Conservation (phyloP, 2,329 filamentous ascomycete species). For the Pseudomassariella vexata region DNA sequence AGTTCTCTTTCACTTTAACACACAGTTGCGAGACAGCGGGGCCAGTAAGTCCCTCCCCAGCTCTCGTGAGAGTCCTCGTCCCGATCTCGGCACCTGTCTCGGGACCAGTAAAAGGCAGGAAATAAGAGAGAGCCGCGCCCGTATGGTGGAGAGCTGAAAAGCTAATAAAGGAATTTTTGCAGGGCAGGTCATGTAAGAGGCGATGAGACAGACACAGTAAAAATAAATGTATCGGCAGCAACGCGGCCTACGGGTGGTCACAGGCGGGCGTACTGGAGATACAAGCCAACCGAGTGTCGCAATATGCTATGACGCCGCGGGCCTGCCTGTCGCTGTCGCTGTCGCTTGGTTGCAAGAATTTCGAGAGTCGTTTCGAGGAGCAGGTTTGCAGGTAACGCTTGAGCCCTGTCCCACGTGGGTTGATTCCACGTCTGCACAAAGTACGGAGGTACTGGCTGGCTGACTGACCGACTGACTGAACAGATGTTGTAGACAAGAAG, state of each 20-base stretch:
- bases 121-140: conserved; percentile 5
- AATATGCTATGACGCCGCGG: conserved; percentile 4
- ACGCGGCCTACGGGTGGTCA: conserved; percentile 3
- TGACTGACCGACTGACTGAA: too few species aligned
- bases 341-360: too few species aligned
- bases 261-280: too few species aligned
- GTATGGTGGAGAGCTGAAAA: not conserved
- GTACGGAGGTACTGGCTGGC: too few species aligned
- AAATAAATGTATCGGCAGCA: conserved; percentile 2
- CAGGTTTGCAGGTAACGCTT: too few species aligned
- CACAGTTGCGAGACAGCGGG: conserved; percentile 18
- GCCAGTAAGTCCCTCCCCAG: conserved; percentile 12
- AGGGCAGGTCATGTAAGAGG: too few species aligned
- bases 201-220: too few species aligned
- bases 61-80: conserved; percentile 8
- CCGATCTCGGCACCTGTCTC: conserved; percentile 13
- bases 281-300: conserved; percentile 4
- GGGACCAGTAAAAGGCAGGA: conserved; percentile 9
- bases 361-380: conserved; percentile 3
- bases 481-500: too few species aligned
- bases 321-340: too few species aligned
- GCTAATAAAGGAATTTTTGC: too few species aligned
- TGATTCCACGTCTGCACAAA: too few species aligned
- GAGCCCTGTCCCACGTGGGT: too few species aligned
- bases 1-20: conserved; percentile 16